Conservation (phyloP, 345 rosid species). For the Luvunga scandens region DNA sequence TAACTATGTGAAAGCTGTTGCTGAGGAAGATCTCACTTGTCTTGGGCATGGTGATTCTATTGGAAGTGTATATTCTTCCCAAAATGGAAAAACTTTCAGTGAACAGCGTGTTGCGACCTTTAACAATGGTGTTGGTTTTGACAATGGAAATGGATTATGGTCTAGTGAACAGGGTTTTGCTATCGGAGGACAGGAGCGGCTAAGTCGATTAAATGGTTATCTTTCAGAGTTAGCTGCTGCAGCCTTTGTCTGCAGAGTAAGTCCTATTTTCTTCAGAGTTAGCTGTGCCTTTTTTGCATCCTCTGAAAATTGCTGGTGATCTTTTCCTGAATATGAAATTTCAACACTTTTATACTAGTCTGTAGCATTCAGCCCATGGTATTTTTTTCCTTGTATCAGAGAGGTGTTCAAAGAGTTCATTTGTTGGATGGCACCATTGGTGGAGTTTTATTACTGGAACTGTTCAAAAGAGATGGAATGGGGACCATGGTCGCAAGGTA, state of each 20-base stretch:
- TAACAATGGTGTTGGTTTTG: slow-evolving; percentile 89
- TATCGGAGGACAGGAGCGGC: slow-evolving; percentile 86
- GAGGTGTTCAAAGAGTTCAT: slow-evolving; percentile 98
- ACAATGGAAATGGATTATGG: slow-evolving; percentile 77
- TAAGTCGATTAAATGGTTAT: slow-evolving; percentile 69
- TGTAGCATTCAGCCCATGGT: slow-evolving; percentile 3
- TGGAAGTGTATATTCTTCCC: slow-evolving; percentile 35
- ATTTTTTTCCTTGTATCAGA: slow-evolving; percentile 44
- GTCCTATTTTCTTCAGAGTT: slow-evolving; percentile 16
- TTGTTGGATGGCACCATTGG: slow-evolving; percentile 88
- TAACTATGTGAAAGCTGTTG: slow-evolving; percentile 85
- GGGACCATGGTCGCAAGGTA: slow-evolving; percentile 99
- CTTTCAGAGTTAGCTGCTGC: slow-evolving; percentile 95
- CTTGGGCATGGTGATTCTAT: slow-evolving; percentile 41
- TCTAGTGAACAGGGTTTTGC: slow-evolving; percentile 95
- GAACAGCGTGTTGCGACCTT: slow-evolving; percentile 46
- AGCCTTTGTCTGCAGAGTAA: slow-evolving; percentile 91
- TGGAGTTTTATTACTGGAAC: slow-evolving; percentile 77
- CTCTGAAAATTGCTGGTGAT: neutral
- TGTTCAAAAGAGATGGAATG: slow-evolving; percentile 96
- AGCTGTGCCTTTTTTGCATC: neutral
- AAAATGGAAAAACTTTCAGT: slow-evolving; percentile 39
- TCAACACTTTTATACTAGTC: neutral
- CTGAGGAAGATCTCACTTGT: slow-evolving; percentile 38
- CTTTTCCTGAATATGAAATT: slow-evolving; percentile 6